These are phyloP conservation scores for Monosporascus sp. DNA, from an alignment of 2,329 filamentous ascomycete species.

Conservation along the genomic window DNA sequence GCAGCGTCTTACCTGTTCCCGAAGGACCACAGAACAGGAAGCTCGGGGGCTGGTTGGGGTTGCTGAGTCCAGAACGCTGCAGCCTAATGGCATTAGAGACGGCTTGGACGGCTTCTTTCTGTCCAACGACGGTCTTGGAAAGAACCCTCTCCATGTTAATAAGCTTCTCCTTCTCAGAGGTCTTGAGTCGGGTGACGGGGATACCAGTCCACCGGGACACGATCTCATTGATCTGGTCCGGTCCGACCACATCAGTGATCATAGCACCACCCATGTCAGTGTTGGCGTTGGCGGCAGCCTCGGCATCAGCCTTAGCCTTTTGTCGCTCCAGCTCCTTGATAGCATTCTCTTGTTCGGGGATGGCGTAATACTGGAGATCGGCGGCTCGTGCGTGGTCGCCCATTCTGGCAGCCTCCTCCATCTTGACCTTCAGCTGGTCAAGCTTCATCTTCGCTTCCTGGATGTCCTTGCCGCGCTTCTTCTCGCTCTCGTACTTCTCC, in stretches of 20 bases:
- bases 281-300: slow-evolving; percentile 60
- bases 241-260: slow-evolving; percentile 88
- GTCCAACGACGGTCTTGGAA: slow-evolving; percentile 80
- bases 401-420: slow-evolving; percentile 85
- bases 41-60: slow-evolving; percentile 93
- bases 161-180: slow-evolving; percentile 97
- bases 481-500: slow-evolving; percentile 94
- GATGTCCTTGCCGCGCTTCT: slow-evolving; percentile 83
- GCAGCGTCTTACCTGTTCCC: slow-evolving; percentile 93
- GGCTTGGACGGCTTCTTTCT: slow-evolving; percentile 86
- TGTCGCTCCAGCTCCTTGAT: slow-evolving; percentile 80
- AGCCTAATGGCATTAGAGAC: slow-evolving; percentile 95
- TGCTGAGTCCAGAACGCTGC: slow-evolving; percentile 88
- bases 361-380: slow-evolving; percentile 94
- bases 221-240: slow-evolving; percentile 98
- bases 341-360: slow-evolving; percentile 78
- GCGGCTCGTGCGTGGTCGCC: slow-evolving; percentile 83
- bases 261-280: slow-evolving; percentile 64
- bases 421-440: slow-evolving; percentile 83
- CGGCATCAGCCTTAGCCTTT: slow-evolving; percentile 73
- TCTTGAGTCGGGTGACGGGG: slow-evolving; percentile 88
- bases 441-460: slow-evolving; percentile 95
- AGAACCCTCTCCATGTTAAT: slow-evolving; percentile 92
- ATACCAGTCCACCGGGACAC: slow-evolving; percentile 98
- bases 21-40: slow-evolving; percentile 99